Percentiles rank a stretch among this genome's conserved stretches.
Conservation (phyloP, 345 rosid species). For the Fremontodendron californicum region DNA sequence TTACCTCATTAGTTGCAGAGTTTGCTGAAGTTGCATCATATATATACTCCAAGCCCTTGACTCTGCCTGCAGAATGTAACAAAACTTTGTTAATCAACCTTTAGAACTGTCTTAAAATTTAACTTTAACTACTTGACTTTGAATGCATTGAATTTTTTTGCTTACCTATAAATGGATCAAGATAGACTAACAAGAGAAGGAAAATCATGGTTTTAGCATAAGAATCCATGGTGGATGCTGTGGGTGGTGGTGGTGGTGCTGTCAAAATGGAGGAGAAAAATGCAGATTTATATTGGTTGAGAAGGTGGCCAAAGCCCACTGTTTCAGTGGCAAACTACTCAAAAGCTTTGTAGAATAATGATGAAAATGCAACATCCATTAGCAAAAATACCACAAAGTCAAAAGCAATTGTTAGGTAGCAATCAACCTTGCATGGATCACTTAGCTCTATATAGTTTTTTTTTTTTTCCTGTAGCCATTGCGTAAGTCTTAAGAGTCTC, state of each 20-base stretch:
- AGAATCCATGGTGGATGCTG: constrained; percentile 16
- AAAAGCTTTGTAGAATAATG: constrained; percentile 23
- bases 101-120: neutral
- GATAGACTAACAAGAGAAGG: constrained; percentile 17
- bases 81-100: neutral
- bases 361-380: constrained; percentile 21
- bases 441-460: neutral
- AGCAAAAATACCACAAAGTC: neutral
- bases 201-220: neutral
- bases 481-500: neutral
- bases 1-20: constrained; percentile 22
- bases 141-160: neutral
- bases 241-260: neutral
- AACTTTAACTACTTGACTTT: neutral
- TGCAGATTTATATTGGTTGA: constrained; percentile 31
- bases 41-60: constrained; percentile 5
- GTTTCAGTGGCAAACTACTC: constrained; percentile 26
- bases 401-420: constrained; percentile 12
- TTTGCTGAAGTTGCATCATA: neutral
- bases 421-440: constrained; percentile 1
- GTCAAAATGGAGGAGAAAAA: neutral
- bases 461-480: neutral
- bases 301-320: constrained; percentile 6
- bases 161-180: constrained; percentile 24
- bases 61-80: constrained; percentile 16